Evolutionary conservation across 495 filamentous ascomycete genomes (phyloP), one percentile per base, ranked within the genome.

Genomic region (Penicillium verhagenii): DNA sequence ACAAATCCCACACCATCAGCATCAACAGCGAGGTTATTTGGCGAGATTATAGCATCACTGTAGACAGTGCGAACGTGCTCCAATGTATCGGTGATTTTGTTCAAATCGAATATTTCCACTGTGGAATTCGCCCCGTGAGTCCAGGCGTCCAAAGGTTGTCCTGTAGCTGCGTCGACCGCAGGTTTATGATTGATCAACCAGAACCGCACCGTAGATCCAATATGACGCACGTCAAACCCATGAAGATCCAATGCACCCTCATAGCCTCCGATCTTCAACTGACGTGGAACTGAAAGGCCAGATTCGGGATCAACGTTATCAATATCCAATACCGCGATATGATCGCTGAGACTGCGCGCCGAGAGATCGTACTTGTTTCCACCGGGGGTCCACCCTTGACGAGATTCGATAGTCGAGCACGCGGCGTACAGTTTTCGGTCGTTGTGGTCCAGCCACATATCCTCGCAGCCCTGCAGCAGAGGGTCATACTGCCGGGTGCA

Each of bases 181-280:
- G 73, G 72, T 1, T 69, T 60, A 47, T 75, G 67, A 43, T 78
- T 76, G 50, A 76, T 61, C 23, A 76, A 39, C 59, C 71, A 70
- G 46, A 76, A 71, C 1, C 60, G 60, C 20, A 69, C 53, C 13
- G 38, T 51, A 8, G 58, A 50, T 13, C 45, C 54, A 19, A 61
- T 48, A 11, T 24, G 46, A 21, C 48, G 28, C 16, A 63, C 58
- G 45, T 71, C 65, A 25, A 75, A 63, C 2, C 72, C 71, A 25
- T 67, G 60, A 33, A 73, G 53, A 51, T 70, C 64, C 1, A 75
- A 43, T 35, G 64, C 45, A 50, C 60, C 42, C 0, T 51, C n/a
- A 45, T 64, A 69, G 20, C 65, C 63, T 24, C 54, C 51, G 28
- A 59, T 37, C 1, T 60, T 24, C 4, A 72, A 19, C 40, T 61